Percentiles rank a stretch among this genome's conserved stretches.
Evolutionary conservation across 2,329 filamentous ascomycete species (phyloP).

Genomic region (Clonostachys rhizophaga): DNA sequence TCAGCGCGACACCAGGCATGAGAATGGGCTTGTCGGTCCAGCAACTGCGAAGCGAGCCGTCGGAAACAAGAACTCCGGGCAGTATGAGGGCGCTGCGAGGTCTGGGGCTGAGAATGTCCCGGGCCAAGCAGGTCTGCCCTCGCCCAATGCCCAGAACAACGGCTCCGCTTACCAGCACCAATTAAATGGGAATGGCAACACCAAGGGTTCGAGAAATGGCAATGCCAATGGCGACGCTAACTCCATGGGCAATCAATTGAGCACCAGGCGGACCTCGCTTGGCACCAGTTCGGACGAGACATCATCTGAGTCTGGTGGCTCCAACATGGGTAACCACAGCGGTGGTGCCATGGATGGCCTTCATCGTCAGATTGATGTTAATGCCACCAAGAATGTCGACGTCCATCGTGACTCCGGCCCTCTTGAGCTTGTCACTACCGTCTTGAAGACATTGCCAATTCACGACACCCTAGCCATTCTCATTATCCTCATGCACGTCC

Average conservation of each 20-base stretch:
- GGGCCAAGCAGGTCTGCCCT: conserved; percentile 7
- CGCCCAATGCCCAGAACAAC: conserved; percentile 3
- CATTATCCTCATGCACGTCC: conserved; percentile 90
- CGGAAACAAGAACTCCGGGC: conserved; percentile 39
- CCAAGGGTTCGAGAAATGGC: conserved; percentile 4
- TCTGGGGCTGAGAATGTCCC: conserved; percentile 4
- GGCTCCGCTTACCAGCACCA: conserved; percentile 14
- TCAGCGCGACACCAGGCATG: conserved; percentile 72
- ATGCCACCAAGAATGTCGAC: conserved; percentile 61
- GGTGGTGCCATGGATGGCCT: conserved; percentile 35
- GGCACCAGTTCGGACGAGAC: conserved; percentile 50
- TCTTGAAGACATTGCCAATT: conserved; percentile 83
- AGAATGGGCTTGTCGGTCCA: conserved; percentile 76
- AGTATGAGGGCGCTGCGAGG: conserved; percentile 28
- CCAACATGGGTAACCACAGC: conserved; percentile 27
- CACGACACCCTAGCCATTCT: conserved; percentile 95
- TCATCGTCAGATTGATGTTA: conserved; percentile 66
- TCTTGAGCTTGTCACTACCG: conserved; percentile 75
- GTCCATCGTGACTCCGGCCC: conserved; percentile 69
- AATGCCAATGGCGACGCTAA: conserved; percentile 19
- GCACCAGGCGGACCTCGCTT: conserved; percentile 41
- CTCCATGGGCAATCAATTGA: conserved; percentile 15
- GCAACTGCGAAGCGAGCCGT: conserved; percentile 30
- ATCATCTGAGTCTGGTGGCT: conserved; percentile 47
- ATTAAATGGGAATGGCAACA: conserved; percentile 28